A percentile compares a stretch with the other conserved stretches of the same genome.
phyloP scores from a whole-genome alignment of 495 filamentous ascomycete genomes.

The Cairneyella variabilis region DNA sequence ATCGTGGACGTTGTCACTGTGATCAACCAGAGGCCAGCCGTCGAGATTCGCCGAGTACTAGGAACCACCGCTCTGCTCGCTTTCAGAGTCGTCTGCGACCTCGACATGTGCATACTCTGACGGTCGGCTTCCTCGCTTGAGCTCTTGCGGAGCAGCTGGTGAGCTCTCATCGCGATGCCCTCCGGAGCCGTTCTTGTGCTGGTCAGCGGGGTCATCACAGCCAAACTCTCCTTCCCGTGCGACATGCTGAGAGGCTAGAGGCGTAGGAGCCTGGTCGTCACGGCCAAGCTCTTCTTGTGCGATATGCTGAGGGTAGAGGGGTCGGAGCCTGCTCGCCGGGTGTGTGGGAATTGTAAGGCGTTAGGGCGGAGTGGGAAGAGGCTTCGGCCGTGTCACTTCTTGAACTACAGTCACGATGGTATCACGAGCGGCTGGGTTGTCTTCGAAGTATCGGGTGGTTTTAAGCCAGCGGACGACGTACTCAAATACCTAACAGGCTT shows the following conservation, averaged over 20 bases:
- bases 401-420: slow-evolving; percentile 9
- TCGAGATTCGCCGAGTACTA: not conserved
- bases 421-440: slow-evolving; percentile 10
- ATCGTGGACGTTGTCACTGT: not conserved
- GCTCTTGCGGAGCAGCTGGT: not conserved
- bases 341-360: slow-evolving; percentile 6
- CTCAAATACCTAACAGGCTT: slow-evolving; percentile 2
- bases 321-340: slow-evolving; percentile 5
- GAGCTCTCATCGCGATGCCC: not conserved
- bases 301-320: slow-evolving; percentile 9
- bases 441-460: slow-evolving; percentile 14
- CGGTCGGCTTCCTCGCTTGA: not conserved
- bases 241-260: slow-evolving; percentile 1
- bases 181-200: slow-evolving; percentile 1
- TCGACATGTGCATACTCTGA: not conserved
- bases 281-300: not conserved
- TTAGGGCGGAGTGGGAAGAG: slow-evolving; percentile 9
- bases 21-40: not conserved
- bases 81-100: not conserved
- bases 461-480: slow-evolving; percentile 2
- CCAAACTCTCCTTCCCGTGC: not conserved
- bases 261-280: not conserved
- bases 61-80: not conserved
- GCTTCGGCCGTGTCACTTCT: slow-evolving; percentile 11
- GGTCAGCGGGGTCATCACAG: not conserved